A percentile compares a stretch with the other conserved stretches of the same genome.
Conservation (phyloP, 805 yeast species). For the Cyberlindnera nakhonratchasimensis region DNA sequence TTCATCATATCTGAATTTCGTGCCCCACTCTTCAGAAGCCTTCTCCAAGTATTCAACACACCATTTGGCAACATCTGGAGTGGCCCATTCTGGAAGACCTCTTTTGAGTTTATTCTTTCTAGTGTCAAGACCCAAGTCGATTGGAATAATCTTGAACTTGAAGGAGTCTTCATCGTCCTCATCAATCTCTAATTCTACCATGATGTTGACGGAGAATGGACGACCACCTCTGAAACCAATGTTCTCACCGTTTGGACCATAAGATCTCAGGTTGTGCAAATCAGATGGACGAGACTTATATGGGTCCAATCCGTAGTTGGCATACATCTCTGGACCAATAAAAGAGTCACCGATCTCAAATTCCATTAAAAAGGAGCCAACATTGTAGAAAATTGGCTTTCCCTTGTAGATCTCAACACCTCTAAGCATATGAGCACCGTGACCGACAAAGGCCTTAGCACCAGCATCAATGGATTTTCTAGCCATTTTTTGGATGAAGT, state of each 20-base stretch:
- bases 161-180: conserved; percentile 16
- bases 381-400: conserved; percentile 29
- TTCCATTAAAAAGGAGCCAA: conserved; percentile 29
- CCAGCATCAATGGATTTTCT: conserved; percentile 28
- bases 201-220: conserved; percentile 27
- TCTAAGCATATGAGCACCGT: conserved; percentile 31
- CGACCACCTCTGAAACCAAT: conserved; percentile 28
- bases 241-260: conserved; percentile 26
- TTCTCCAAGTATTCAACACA: conserved; percentile 26
- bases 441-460: conserved; percentile 29
- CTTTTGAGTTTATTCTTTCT: conserved; percentile 23
- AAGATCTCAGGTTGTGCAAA: conserved; percentile 27
- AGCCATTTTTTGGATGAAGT: conserved; percentile 27
- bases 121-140: conserved; percentile 28
- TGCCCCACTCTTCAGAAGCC: conserved; percentile 26
- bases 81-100: conserved; percentile 28
- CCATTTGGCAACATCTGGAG: conserved; percentile 25
- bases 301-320: conserved; percentile 24
- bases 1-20: conserved; percentile 23
- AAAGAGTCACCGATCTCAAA: conserved; percentile 28
- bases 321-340: conserved; percentile 28
- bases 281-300: conserved; percentile 29
- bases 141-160: conserved; percentile 25
- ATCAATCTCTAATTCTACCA: conserved; percentile 26
- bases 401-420: conserved; percentile 30